Evolutionary conservation across 164 flowering plant genomes (phyloP).

Genomic region (Magnolia sinica): DNA sequence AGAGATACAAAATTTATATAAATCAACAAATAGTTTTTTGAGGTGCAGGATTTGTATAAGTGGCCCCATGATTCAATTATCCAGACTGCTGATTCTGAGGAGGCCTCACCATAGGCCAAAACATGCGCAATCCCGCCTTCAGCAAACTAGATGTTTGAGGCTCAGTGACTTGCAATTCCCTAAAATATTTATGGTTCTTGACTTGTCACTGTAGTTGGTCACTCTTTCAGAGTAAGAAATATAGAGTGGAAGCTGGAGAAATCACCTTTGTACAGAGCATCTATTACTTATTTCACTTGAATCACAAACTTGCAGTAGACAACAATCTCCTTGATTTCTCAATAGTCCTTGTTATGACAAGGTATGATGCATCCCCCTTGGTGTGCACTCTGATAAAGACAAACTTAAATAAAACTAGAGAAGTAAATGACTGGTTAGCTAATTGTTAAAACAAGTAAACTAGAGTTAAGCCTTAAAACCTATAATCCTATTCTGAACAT

Average conservation of each 20-base stretch:
- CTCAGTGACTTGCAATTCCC: neutral
- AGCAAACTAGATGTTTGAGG: neutral
- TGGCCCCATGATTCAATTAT: neutral
- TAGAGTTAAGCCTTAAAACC: slow-evolving; percentile 51
- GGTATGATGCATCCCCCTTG: slow-evolving; percentile 30
- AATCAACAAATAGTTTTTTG: neutral
- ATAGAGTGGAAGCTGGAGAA: neutral
- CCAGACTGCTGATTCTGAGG: neutral
- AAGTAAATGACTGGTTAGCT: too few relatives aligned
- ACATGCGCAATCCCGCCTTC: neutral
- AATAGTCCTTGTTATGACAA: slow-evolving; percentile 49
- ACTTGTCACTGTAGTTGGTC: neutral
- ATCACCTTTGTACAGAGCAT: slow-evolving; percentile 48
- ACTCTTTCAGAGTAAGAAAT: slow-evolving; percentile 3
- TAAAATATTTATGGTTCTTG: too few relatives aligned
- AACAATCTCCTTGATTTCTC: slow-evolving; percentile 48
- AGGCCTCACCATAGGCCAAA: neutral
- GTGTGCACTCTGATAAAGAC: slow-evolving; percentile 39
- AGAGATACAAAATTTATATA: slow-evolving; percentile 1
- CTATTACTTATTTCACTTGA: slow-evolving; percentile 14
- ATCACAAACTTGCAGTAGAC: slow-evolving; percentile 32
- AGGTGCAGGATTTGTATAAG: neutral
- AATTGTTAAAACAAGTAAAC: neutral
- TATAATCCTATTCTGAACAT: slow-evolving; percentile 62
- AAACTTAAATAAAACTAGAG: slow-evolving; percentile 3